These are phyloP conservation scores for Coccinonectria pachysandricola DNA, from an alignment of 2,329 filamentous ascomycete species.

Conservation along the genomic window DNA sequence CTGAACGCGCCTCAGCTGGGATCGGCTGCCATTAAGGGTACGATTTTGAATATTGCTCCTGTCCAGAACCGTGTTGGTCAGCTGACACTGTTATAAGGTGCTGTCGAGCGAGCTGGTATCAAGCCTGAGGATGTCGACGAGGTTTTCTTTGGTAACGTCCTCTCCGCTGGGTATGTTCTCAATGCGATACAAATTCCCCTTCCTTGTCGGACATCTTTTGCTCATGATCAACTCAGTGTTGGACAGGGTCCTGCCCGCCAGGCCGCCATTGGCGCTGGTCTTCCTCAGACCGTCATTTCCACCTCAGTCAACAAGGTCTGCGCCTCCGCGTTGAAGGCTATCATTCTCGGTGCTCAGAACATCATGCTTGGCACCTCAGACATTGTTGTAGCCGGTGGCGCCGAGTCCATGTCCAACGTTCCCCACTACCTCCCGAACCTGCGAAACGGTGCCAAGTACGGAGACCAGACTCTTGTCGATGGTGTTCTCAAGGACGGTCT, in stretches of 20 bases:
- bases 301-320: slow-evolving; percentile 99
- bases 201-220: slow-evolving; percentile 1
- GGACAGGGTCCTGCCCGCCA: slow-evolving; percentile 95
- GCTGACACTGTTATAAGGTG: slow-evolving; percentile 37
- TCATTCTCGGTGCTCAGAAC: slow-evolving; percentile 89
- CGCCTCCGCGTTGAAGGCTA: slow-evolving; percentile 87
- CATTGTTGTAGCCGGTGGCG: slow-evolving; percentile 85
- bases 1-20: slow-evolving; percentile 80
- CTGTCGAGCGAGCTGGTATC: slow-evolving; percentile 78
- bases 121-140: slow-evolving; percentile 87
- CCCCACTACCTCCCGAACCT: slow-evolving; percentile 90
- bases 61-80: too few species aligned
- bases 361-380: slow-evolving; percentile 94
- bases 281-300: slow-evolving; percentile 67
- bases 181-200: slow-evolving; percentile 4
- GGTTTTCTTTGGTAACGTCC: slow-evolving; percentile 96
- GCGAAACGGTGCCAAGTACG: slow-evolving; percentile 85
- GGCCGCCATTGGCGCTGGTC: slow-evolving; percentile 81
- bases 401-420: slow-evolving; percentile 97
- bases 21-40: slow-evolving; percentile 86
- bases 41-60: too few species aligned
- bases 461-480: slow-evolving; percentile 79
- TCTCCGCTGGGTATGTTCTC: slow-evolving; percentile 73
- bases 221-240: slow-evolving; percentile 44
- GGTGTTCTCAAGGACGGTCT: slow-evolving; percentile 91